Base-by-base conservation (phyloP, 164 flowering plant species). In the Chimonanthus salicifolius region DNA sequence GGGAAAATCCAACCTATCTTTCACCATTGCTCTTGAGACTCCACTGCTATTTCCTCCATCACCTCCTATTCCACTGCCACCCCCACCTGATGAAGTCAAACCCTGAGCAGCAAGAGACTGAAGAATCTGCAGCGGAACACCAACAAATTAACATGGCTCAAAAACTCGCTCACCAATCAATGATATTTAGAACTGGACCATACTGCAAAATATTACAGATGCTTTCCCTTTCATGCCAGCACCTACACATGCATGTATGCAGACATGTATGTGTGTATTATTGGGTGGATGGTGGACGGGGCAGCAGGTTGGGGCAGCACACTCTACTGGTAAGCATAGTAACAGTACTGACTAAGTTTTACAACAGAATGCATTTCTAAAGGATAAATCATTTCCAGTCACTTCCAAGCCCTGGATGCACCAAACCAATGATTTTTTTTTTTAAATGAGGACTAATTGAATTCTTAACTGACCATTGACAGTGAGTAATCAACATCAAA, bases 21-120 rank as follows among this genome's bases (percentile, higher is more conserved):
- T 94, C 71, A 92, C 85, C 81, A 83, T 65, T 66, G 90, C 87
- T 83, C 98, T 85, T 72, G 99, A 93, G 74, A 85, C 79, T 70
- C 94, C 92, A 73, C 93, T 85, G 70, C 87, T 82, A 65, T 75
- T 72, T 49, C 83, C 85, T 46, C 83, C 88, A 77, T 90, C 98
- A 33, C 72, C 78, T 71, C 85, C 83, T 60, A 78, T 79, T 62
- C 76, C 65, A 78, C 85, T 76, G 64, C 88, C 83, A 46, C 94
- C 10, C 4, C 60, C 60, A 45, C 92, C 90, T 3, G 92, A 82
- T 62, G 92, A 90, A 64, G 83, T 80, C 72, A 85, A 64, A 64
- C 92, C 96, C 75, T 90, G 98, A 69, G 83, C 84, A 1, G 97
- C 74, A 21, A 94, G 87, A 73, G 84, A 83, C 77, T 90, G 96